Base-by-base conservation (phyloP, 331 rosid genomes). In the Quercus phellos region DNA sequence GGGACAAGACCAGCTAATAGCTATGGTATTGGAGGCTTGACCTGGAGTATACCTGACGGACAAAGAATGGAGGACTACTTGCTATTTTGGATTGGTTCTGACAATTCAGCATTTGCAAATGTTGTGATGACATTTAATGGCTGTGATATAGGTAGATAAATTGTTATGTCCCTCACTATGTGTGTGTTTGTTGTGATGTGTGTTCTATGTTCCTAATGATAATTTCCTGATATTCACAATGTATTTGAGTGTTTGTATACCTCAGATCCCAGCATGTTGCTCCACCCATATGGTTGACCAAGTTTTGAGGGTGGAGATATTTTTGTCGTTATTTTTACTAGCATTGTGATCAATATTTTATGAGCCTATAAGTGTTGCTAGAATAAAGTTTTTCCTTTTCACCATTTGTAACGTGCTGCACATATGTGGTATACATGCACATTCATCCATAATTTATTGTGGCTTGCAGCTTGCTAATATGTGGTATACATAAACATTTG, bases 21-120 rank as follows among this genome's bases (percentile, higher is more conserved):
- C 27, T 87, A 79, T 78, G 83, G 81, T 42, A 81, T 88, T 66
- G 98, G 98, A 64, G 96, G 98, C 75, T 82, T 92, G 87, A 60
- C 85, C 68, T 94, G 98, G 98, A 82, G 84, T 59, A 77, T 94
- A 74, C 90, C 82, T 0, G 81, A 85, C 63, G 96, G 90, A 71
- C 81, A 73, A 75, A 87, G 80, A 82, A 85, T 94, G 90, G 94
- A 92, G 70, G 93, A 90, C 71, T 89, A 82, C 88, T 74, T 78
- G 76, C 82, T 94, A 72, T 88, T 92, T 79, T 94, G 97, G 97
- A 94, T 94, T 60, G 97, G 98, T 71, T 82, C 71, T 51, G 91
- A 90, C 67, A 90, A 89, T 87, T 83, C 98, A 12, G 96, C 97
- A 78, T 94, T 94, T 74, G 90, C 93, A 38, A 92, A 87, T 87